These are phyloP conservation scores for Colletotrichum eremochloae DNA, from an alignment of 2,329 filamentous ascomycete species.

Conservation along the genomic window DNA sequence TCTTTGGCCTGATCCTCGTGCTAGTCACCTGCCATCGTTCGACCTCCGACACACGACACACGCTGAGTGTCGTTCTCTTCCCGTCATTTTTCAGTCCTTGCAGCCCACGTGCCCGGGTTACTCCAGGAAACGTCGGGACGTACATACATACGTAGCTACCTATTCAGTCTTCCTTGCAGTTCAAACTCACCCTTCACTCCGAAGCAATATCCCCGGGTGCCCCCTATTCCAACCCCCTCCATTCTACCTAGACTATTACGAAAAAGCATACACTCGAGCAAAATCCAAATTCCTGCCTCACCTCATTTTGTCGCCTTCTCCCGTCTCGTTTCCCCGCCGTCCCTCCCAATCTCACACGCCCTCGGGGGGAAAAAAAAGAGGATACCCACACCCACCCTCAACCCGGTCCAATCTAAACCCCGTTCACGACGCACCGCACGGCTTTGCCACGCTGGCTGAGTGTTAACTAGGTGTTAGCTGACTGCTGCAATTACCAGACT, in stretches of 20 bases:
- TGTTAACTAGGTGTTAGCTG: not conserved
- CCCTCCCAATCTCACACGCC: constrained; percentile 23
- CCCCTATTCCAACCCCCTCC: constrained; percentile 25
- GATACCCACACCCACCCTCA: constrained; percentile 2
- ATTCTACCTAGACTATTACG: constrained; percentile 24
- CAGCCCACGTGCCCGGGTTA: not conserved
- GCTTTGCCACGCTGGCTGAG: constrained; percentile 23
- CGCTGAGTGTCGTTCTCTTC: not conserved
- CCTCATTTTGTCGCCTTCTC: constrained; percentile 26
- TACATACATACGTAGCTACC: too few species aligned
- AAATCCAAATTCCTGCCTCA: constrained; percentile 32
- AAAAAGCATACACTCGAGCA: constrained; percentile 19
- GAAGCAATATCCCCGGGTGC: constrained; percentile 20
- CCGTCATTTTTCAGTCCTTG: not conserved
- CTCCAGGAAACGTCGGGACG: not conserved
- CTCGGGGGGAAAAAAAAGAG: not conserved
- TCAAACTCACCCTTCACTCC: constrained; percentile 3
- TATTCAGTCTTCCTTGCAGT: not conserved
- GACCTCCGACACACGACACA: not conserved
- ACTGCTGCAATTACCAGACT: constrained; percentile 23
- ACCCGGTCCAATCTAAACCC: constrained; percentile 18
- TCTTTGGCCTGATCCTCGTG: not conserved
- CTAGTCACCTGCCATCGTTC: not conserved
- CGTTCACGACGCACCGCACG: constrained; percentile 15
- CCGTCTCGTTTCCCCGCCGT: constrained; percentile 2